These are phyloP conservation scores for Capsicum rhomboideum DNA, from an alignment of 257 asterid species.

Conservation along the genomic window DNA sequence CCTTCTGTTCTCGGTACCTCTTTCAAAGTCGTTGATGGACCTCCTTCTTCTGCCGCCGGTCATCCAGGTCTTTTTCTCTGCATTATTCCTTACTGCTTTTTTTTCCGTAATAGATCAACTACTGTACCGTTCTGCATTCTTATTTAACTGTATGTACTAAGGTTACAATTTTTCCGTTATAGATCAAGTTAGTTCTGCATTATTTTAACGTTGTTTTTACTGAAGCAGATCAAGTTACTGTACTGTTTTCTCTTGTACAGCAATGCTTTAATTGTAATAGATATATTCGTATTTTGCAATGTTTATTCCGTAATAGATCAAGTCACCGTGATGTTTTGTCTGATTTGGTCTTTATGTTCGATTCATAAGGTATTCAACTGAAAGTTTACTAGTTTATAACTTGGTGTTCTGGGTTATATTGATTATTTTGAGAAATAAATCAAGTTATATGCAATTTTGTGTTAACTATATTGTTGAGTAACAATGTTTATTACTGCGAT, in stretches of 20 bases:
- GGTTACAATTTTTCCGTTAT: background rate
- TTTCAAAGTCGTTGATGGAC: slow-evolving; percentile 74
- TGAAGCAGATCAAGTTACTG: background rate
- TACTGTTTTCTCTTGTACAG: background rate
- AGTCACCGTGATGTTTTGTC: background rate
- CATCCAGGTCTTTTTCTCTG: slow-evolving; percentile 54
- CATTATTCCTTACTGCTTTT: background rate
- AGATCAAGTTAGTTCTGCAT: background rate
- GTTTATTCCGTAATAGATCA: background rate
- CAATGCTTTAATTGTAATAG: background rate
- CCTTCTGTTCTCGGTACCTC: slow-evolving; percentile 71
- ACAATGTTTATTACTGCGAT: background rate
- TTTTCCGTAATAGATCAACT: background rate
- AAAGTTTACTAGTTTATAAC: background rate
- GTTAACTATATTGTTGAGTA: background rate
- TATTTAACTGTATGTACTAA: background rate
- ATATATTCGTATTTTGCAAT: background rate
- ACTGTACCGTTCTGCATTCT: background rate
- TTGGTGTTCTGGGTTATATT: background rate
- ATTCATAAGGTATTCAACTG: background rate
- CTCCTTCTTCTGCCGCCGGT: slow-evolving; percentile 94
- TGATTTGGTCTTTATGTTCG: background rate
- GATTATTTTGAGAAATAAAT: background rate
- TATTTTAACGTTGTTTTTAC: background rate
- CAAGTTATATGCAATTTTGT: background rate